Percentiles rank a stretch among this genome's conserved stretches.
These are phyloP conservation scores for Vanilla planifolia DNA, from an alignment of 106 monocot species.

Conservation along the genomic window DNA sequence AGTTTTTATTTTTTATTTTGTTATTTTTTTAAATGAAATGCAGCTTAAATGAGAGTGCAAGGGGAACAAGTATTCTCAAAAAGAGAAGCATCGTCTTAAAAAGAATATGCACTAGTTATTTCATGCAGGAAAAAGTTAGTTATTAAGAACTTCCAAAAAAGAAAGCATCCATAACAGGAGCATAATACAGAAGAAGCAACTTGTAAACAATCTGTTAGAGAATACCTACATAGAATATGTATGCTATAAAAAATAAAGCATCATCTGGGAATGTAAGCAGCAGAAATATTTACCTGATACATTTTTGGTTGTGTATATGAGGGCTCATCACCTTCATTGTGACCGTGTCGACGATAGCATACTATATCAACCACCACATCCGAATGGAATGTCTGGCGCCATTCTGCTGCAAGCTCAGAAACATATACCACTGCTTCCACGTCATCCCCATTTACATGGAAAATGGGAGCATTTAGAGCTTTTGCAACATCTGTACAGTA, in stretches of 20 bases:
- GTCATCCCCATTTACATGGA: slow-evolving; percentile 98
- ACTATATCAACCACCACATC: slow-evolving; percentile 91
- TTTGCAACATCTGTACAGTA: slow-evolving; percentile 99
- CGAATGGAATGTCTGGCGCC: slow-evolving; percentile 90
- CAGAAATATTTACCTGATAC: slow-evolving; percentile 59
- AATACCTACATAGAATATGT: background rate
- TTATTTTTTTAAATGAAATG: too few relatives aligned
- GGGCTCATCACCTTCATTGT: slow-evolving; percentile 96
- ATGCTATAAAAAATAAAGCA: background rate
- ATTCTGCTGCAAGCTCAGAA: slow-evolving; percentile 90
- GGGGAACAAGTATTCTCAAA: background rate
- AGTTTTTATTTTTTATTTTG: too few relatives aligned
- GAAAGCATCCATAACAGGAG: background rate
- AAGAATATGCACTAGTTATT: too few relatives aligned
- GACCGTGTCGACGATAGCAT: slow-evolving; percentile 89
- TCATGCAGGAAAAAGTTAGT: too few relatives aligned
- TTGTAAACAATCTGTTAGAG: background rate
- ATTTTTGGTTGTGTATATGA: slow-evolving; percentile 93
- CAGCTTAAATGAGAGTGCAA: too few relatives aligned
- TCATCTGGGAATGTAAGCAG: background rate
- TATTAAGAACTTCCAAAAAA: background rate
- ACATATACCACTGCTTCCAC: slow-evolving; percentile 91
- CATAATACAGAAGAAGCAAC: background rate
- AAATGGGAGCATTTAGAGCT: slow-evolving; percentile 78
- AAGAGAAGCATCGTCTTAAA: background rate